Base-by-base conservation (phyloP, 352 stramenopile species). In the Pythium utonaiense region DNA sequence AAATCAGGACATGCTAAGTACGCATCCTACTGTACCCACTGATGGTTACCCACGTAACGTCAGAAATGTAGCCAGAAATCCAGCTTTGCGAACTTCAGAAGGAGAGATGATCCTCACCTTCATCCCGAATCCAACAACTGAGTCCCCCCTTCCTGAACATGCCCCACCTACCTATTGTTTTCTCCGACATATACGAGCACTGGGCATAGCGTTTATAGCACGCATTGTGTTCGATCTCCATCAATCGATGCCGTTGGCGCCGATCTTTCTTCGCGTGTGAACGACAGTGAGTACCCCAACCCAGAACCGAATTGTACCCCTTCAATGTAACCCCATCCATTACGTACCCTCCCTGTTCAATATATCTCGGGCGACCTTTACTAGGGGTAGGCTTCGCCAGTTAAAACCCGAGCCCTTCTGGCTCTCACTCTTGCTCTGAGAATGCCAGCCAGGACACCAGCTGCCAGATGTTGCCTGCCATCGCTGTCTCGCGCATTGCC, bases 251-350 rank as follows among this genome's bases (percentile, higher is more conserved):
- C n/a, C n/a, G n/a, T n/a, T n/a, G n/a, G n/a, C 28, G 28, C 28
- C 28, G 28, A 9, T 33, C 28, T 33, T 33, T 33, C 34, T 17
- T 47, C 19, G 40, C 21, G 38, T 8, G 38, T n/a, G 22, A n/a
- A 44, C 38, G 38, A 44, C 38, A 24, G 28, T 9, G 28, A 33
- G 28, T 44, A 14, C 17, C 13, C 34, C 40, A 47, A 47, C 24
- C n/a, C 40, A 47, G 40, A 47, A 47, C 40, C 22, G 40, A 27
- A 47, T 10, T 47, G 40, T 47, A 47, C 40, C 40, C 40, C 40
- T 47, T 47, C 40, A 21, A 17, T 25, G 40, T 47, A 47, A 47
- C 40, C 40, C 13, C 40, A 47, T 25, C 40, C 40, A 47, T 27
- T 47, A 47, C 19, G 40, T 47, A 25, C 40, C 40, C 40, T 27